A percentile compares a stretch with the other conserved stretches of the same genome.
Evolutionary conservation across 116 monocot species (phyloP).

Genomic region (Phalaenopsis hybrid): DNA sequence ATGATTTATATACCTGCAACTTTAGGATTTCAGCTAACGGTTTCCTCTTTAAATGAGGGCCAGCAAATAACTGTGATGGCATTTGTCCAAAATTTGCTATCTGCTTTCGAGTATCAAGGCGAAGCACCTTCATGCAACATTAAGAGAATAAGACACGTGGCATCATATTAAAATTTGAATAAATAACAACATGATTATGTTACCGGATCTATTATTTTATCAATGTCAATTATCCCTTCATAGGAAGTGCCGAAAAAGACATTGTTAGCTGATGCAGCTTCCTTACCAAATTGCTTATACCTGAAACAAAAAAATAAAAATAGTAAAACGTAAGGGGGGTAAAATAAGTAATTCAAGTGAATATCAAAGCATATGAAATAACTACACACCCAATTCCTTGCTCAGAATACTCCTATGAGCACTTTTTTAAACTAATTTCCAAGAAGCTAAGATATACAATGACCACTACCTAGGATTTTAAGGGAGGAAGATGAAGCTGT

Average conservation of each 20-base stretch:
- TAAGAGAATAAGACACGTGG: neutral
- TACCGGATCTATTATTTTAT: constrained; percentile 83
- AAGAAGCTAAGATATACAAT: neutral
- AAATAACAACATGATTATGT: constrained; percentile 11
- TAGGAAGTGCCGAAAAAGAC: constrained; percentile 83
- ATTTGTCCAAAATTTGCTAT: constrained; percentile 89
- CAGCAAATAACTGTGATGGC: constrained; percentile 68
- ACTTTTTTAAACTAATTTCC: neutral
- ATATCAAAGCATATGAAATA: neutral
- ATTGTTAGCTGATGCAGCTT: constrained; percentile 75
- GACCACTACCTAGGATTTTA: neutral
- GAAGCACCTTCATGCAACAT: constrained; percentile 51
- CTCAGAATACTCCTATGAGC: no score
- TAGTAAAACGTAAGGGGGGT: no score
- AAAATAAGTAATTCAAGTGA: neutral
- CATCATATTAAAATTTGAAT: neutral
- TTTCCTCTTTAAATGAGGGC: constrained; percentile 70
- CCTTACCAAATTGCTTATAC: constrained; percentile 86
- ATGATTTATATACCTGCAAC: constrained; percentile 50
- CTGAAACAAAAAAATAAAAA: constrained; percentile 30
- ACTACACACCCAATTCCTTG: no score
- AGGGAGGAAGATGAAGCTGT: neutral
- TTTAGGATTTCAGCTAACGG: constrained; percentile 61
- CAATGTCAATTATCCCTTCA: constrained; percentile 83
- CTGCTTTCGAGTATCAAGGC: constrained; percentile 66